A percentile compares a stretch with the other conserved stretches of the same genome.
Evolutionary conservation across 2,329 filamentous ascomycete genomes (phyloP).

Genomic region (Ceratocystiopsis minuta): DNA sequence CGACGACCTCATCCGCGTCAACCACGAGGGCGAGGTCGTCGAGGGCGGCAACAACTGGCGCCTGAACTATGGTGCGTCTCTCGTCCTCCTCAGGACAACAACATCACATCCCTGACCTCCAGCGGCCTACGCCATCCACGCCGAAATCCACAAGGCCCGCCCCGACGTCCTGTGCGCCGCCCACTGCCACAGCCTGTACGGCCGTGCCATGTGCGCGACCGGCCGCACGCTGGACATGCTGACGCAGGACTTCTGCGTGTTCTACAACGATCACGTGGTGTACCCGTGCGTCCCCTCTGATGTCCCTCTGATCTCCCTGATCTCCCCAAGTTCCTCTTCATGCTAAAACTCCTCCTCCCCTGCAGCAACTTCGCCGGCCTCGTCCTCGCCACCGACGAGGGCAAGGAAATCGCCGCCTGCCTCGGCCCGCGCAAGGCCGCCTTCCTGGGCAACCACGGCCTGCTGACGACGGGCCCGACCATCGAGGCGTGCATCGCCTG

Average conservation of each 20-base stretch:
- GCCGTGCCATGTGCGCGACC: slow-evolving; percentile 39
- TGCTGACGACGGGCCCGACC: slow-evolving; percentile 30
- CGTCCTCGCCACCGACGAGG: slow-evolving; percentile 33
- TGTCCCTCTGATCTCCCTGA: too few relatives aligned
- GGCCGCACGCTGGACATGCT: slow-evolving; percentile 46
- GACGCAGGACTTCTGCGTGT: slow-evolving; percentile 42
- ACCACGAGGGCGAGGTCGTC: slow-evolving; percentile 40
- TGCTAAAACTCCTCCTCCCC: slow-evolving; percentile 6
- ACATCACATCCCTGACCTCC: neutral
- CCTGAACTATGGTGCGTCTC: slow-evolving; percentile 14
- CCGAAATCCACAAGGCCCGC: slow-evolving; percentile 33
- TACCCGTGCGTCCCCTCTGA: slow-evolving; percentile 14
- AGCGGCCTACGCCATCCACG: slow-evolving; percentile 15
- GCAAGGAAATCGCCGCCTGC: slow-evolving; percentile 26
- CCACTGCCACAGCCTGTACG: slow-evolving; percentile 36
- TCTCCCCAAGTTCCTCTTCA: too few relatives aligned
- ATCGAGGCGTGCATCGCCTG: slow-evolving; percentile 35
- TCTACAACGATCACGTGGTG: slow-evolving; percentile 31
- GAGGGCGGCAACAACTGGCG: slow-evolving; percentile 30
- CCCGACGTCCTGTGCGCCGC: slow-evolving; percentile 36
- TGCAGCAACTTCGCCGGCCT: slow-evolving; percentile 27
- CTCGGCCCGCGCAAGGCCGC: slow-evolving; percentile 32
- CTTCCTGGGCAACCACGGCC: slow-evolving; percentile 35
- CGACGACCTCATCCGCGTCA: slow-evolving; percentile 45
- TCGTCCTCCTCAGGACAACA: too few relatives aligned